phyloP scores from a whole-genome alignment of 768 basidiomycete species.

The Vararia minispora region DNA sequence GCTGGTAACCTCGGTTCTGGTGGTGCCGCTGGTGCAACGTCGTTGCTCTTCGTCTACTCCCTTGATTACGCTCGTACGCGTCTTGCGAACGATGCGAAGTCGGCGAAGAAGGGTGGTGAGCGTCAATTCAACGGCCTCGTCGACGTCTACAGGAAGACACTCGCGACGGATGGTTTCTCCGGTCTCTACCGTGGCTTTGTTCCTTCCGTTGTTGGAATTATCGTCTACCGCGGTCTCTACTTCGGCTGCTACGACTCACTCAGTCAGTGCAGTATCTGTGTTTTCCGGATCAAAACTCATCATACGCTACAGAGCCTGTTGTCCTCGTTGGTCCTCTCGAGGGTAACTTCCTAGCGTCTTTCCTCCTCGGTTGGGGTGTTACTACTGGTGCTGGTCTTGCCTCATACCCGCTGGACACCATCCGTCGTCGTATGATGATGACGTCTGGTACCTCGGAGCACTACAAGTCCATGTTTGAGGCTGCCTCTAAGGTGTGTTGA shows the following conservation, averaged over 20 bases:
- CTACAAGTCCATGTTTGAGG: slow-evolving; percentile 99
- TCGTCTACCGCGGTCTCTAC: slow-evolving; percentile 99
- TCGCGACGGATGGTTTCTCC: slow-evolving; percentile 93
- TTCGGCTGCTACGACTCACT: slow-evolving; percentile 96
- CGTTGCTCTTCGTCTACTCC: slow-evolving; percentile 98
- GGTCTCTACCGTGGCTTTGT: slow-evolving; percentile 99
- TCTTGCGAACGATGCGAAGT: slow-evolving; percentile 97
- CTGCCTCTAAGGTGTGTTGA: slow-evolving; percentile 51
- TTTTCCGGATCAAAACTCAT: slow-evolving; percentile 19
- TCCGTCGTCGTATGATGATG: slow-evolving; percentile 99
- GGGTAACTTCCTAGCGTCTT: slow-evolving; percentile 96
- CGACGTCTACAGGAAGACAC: slow-evolving; percentile 96
- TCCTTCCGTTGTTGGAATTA: slow-evolving; percentile 97
- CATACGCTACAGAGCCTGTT: slow-evolving; percentile 63
- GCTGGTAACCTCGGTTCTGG: slow-evolving; percentile 96
- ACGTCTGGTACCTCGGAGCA: slow-evolving; percentile 90
- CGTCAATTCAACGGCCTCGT: slow-evolving; percentile 99
- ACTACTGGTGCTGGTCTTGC: slow-evolving; percentile 99
- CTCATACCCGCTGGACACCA: slow-evolving; percentile 90
- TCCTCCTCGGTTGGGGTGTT: slow-evolving; percentile 97
- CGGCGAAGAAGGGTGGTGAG: slow-evolving; percentile 79
- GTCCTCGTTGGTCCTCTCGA: slow-evolving; percentile 92
- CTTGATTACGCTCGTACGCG: slow-evolving; percentile 99
- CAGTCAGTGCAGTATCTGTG: slow-evolving; percentile 40
- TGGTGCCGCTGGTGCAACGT: slow-evolving; percentile 99